Conservation (phyloP, 2,329 filamentous ascomycete species). For the Fragosphaeria purpurea region DNA sequence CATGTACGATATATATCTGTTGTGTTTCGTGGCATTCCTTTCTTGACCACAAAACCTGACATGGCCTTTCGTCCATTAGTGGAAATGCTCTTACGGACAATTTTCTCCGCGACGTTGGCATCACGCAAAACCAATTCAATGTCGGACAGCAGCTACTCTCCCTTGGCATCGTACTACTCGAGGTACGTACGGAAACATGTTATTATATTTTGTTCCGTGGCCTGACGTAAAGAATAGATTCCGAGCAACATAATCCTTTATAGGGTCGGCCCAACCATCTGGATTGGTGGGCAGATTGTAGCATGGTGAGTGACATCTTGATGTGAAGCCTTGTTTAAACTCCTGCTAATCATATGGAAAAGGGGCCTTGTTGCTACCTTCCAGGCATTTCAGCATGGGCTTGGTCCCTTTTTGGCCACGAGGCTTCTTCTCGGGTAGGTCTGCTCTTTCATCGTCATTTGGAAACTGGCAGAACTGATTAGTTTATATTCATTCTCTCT, state of each 20-base stretch:
- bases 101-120: conserved; percentile 35
- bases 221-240: conserved; percentile 7
- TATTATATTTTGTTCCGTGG: no score
- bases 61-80: conserved; percentile 17
- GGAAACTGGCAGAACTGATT: no score
- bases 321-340: no score
- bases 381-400: conserved; percentile 28
- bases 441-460: no score
- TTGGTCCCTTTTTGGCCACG: conserved; percentile 26
- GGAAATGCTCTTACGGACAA: conserved; percentile 42
- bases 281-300: conserved; percentile 28
- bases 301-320: neutral
- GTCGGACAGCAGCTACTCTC: conserved; percentile 36
- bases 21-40: neutral
- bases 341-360: no score
- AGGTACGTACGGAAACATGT: conserved; percentile 13
- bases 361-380: conserved; percentile 24
- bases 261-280: conserved; percentile 23
- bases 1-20: neutral
- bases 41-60: no score
- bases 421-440: conserved; percentile 25
- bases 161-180: conserved; percentile 25
- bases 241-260: conserved; percentile 20
- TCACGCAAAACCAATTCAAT: conserved; percentile 41
- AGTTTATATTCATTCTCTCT: no score